A percentile compares a stretch with the other conserved stretches of the same genome.
Conservation (phyloP, 2,329 filamentous ascomycete species). For the Aspergillus fructus region DNA sequence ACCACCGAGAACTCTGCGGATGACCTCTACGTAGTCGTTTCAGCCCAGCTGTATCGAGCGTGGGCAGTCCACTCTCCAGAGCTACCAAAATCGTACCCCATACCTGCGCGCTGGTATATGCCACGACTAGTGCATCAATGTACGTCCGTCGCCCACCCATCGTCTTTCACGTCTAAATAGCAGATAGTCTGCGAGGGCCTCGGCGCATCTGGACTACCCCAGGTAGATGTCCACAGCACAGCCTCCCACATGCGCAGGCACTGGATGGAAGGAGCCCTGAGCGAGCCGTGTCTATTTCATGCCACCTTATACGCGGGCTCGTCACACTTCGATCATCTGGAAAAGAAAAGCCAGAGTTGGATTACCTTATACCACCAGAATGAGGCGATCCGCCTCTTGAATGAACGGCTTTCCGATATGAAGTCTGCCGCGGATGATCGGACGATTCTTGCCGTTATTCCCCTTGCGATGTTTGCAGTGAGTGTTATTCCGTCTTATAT, state of each 20-base stretch:
- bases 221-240: not conserved
- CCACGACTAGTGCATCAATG: slow-evolving; percentile 1
- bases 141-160: not conserved
- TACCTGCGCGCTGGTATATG: not conserved
- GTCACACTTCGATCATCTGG: not conserved
- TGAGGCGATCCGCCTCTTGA: slow-evolving; percentile 1
- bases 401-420: not conserved
- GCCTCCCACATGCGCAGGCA: not conserved
- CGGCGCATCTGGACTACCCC: not conserved
- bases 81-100: not conserved
- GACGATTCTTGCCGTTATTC: not conserved
- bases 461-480: slow-evolving; percentile 4
- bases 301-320: slow-evolving; percentile 3
- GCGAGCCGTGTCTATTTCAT: slow-evolving; percentile 6
- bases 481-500: not conserved
- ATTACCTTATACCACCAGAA: slow-evolving; percentile 3
- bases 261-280: slow-evolving; percentile 2
- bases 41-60: not conserved
- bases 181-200: not conserved
- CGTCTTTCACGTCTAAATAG: not conserved
- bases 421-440: not conserved
- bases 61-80: not conserved
- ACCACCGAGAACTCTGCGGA: not conserved
- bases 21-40: not conserved
- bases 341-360: not conserved